phyloP scores from a whole-genome alignment of 768 basidiomycete species.

The Trametes meyenii region DNA sequence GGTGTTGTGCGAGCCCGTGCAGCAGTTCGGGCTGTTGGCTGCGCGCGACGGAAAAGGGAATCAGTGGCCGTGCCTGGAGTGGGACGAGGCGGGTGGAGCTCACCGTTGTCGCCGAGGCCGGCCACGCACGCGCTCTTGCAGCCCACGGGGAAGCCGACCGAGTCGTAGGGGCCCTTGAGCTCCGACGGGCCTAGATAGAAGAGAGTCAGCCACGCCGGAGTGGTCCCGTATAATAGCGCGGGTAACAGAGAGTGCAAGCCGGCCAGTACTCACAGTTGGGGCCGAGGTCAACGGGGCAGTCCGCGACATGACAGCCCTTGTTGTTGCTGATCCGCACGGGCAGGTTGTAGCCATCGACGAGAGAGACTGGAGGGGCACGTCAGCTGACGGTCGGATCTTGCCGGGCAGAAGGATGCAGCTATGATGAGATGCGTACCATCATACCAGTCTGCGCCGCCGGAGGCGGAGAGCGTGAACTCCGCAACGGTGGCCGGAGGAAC shows the following conservation, averaged over 20 bases:
- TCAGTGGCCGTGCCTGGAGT: background rate
- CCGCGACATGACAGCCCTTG: conserved; percentile 54
- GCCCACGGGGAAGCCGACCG: conserved; percentile 40
- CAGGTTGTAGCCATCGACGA: conserved; percentile 48
- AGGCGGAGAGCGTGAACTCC: conserved; percentile 37
- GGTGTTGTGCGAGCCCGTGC: conserved; percentile 56
- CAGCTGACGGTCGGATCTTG: background rate
- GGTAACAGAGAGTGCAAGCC: background rate
- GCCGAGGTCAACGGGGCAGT: conserved; percentile 64
- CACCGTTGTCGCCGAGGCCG: conserved; percentile 40
- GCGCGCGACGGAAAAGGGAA: background rate
- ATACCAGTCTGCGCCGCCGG: conserved; percentile 33
- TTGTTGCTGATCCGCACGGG: conserved; percentile 61
- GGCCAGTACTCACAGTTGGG: conserved; percentile 48
- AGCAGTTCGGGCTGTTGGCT: conserved; percentile 66
- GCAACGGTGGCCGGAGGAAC: conserved; percentile 41
- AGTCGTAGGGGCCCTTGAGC: conserved; percentile 39
- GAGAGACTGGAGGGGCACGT: conserved; percentile 25
- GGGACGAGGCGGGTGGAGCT: background rate
- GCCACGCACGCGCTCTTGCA: conserved; percentile 48
- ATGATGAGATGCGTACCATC: conserved; percentile 28
- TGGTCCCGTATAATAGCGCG: conserved; percentile 32
- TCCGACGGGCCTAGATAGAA: conserved; percentile 33
- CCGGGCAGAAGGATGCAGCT: too few relatives aligned
- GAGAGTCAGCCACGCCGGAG: background rate